phyloP scores from a whole-genome alignment of 2,329 filamentous ascomycete genomes.

The Trichoderma sp. region DNA sequence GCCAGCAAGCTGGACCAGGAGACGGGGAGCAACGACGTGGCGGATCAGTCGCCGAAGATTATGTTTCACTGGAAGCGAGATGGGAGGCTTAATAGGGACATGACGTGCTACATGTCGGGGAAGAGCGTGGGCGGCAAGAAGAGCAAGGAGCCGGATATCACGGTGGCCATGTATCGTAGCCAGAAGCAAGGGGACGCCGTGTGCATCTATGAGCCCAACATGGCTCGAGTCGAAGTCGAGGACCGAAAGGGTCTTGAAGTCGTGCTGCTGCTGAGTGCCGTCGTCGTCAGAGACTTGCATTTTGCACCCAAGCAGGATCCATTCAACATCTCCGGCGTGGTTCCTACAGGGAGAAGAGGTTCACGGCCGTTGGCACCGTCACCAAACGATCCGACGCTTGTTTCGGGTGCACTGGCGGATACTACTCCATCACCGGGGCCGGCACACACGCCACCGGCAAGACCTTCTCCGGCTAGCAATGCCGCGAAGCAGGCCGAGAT shows the following conservation, averaged over 20 bases:
- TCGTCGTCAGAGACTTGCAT: slow-evolving; percentile 67
- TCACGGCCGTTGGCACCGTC: slow-evolving; percentile 42
- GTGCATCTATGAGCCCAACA: slow-evolving; percentile 91
- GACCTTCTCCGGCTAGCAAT: slow-evolving; percentile 26
- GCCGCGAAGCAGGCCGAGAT: slow-evolving; percentile 46
- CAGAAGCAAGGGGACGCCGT: slow-evolving; percentile 64
- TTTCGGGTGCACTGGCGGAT: slow-evolving; percentile 44
- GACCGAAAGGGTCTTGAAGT: slow-evolving; percentile 93
- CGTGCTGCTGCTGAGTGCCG: slow-evolving; percentile 65
- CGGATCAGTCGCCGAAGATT: slow-evolving; percentile 68
- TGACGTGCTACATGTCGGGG: slow-evolving; percentile 85
- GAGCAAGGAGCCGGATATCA: slow-evolving; percentile 92
- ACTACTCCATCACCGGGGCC: slow-evolving; percentile 30
- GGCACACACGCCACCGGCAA: slow-evolving; percentile 24
- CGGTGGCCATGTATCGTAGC: slow-evolving; percentile 81
- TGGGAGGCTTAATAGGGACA: slow-evolving; percentile 79
- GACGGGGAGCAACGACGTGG: slow-evolving; percentile 43
- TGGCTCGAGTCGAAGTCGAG: slow-evolving; percentile 87
- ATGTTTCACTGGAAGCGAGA: slow-evolving; percentile 90
- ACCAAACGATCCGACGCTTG: slow-evolving; percentile 16
- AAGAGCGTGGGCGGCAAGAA: slow-evolving; percentile 74
- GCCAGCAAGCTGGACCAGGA: slow-evolving; percentile 75
- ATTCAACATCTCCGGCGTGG: slow-evolving; percentile 69
- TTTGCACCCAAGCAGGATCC: slow-evolving; percentile 67
- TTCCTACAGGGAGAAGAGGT: slow-evolving; percentile 34